Evolutionary conservation across 2,329 filamentous ascomycete genomes (phyloP), one percentile per base, ranked within the genome.

Genomic region (Cadophora luteo-olivacea): DNA sequence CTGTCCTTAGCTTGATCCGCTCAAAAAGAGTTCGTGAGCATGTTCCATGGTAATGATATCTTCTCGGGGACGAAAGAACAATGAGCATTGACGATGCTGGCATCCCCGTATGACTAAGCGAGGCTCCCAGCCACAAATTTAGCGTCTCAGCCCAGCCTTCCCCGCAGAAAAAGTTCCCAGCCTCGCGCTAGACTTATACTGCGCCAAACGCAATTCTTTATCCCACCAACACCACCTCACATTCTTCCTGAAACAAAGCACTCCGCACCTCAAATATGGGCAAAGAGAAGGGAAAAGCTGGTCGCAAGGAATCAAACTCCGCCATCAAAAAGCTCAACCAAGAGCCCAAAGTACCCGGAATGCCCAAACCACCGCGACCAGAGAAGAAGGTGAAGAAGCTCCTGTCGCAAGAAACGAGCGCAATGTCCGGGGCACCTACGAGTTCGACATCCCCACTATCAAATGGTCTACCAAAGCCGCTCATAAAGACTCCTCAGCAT

Each of bases 401-500:
- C 22, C 57, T 61, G 29, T 38, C 61, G 29, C 55, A 49, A 8
- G 55, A 71, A 36, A 54, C 54, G 29, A 54, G 58, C 14, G 49
- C 60, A 14, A 24, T 58, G 14, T 51, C 62, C 25, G 65, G 63
- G 16, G 32, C 32, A 16, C 65, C 36, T 24, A 48, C 29, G 24
- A 29, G 25, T 41, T 32, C 54, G 38, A 65, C 32, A 48, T 71
- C 36, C 51, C 66, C 38, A 4, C 48, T 57, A 22, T 65, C 49
- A 24, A 74, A 62, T 25, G 67, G 67, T 12, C 65, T 55, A 22
- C 64, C 67, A 9, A 61, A 66, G 5, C 70, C 69, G 19, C 68
- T 74, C 25, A 68, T 64, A 25, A 72, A 75, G 57, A 66, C 63
- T 22, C 67, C 68, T 0, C 57, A 66, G 66, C 83, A 83, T 72